Evolutionary conservation across 805 yeast genomes (phyloP).

Genomic region (Hanseniaspora occidentalis): DNA sequence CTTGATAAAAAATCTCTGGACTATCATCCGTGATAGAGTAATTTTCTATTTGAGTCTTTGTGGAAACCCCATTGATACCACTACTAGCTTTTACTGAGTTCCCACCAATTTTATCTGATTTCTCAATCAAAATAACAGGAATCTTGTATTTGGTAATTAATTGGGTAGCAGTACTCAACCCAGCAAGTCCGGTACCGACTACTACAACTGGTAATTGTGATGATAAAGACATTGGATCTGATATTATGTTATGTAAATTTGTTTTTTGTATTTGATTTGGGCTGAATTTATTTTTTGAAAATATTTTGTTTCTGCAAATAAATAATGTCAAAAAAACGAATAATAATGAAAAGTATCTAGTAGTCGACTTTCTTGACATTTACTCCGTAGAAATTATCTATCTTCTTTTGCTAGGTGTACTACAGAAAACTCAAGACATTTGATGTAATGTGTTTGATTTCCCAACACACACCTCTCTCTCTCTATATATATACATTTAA

Average conservation of each 20-base stretch:
- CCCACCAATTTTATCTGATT: slow-evolving; percentile 38
- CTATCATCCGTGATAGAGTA: slow-evolving; percentile 29
- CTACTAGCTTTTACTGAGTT: slow-evolving; percentile 51
- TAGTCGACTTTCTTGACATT: no score
- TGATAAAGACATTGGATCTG: neutral
- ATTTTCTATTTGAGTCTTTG: slow-evolving; percentile 43
- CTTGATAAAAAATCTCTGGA: slow-evolving; percentile 46
- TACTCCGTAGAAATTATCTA: no score
- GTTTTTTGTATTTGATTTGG: neutral
- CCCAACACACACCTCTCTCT: no score
- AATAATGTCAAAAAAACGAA: no score
- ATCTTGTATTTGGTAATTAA: slow-evolving; percentile 25
- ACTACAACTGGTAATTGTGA: slow-evolving; percentile 28
- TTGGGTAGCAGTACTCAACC: slow-evolving; percentile 33
- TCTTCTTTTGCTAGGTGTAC: no score
- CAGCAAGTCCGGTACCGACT: slow-evolving; percentile 48
- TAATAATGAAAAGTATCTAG: no score
- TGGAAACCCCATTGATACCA: slow-evolving; percentile 60
- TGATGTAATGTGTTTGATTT: no score
- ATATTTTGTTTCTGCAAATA: no score
- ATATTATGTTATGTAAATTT: neutral
- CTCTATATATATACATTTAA: no score
- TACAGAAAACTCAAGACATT: no score
- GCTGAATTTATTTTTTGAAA: no score
- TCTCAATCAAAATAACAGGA: slow-evolving; percentile 37